phyloP scores from a whole-genome alignment of 2,329 filamentous ascomycete genomes.

The Paraphaeosphaeria sporulosa region DNA sequence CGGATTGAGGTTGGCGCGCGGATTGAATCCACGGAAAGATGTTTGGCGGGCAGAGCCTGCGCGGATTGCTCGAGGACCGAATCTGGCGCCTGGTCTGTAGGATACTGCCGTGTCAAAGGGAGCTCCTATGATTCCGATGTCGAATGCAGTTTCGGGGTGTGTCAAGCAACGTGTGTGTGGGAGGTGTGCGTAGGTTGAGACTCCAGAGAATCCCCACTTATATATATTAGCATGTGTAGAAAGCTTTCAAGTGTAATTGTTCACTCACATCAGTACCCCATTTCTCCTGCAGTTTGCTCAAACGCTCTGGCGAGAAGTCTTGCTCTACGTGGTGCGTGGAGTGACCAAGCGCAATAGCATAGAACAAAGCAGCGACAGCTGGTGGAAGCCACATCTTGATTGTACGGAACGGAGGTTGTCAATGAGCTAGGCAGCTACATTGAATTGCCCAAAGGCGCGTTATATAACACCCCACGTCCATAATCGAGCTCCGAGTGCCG shows the following conservation, averaged over 20 bases:
- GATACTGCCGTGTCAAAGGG: conserved; percentile 60
- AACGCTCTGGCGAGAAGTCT: conserved; percentile 38
- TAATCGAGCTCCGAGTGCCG: conserved; percentile 22
- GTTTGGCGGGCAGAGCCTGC: conserved; percentile 84
- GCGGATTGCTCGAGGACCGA: conserved; percentile 87
- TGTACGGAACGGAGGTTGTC: background rate
- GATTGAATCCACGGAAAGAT: conserved; percentile 81
- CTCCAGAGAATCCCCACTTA: conserved; percentile 74
- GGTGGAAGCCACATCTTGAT: conserved; percentile 22
- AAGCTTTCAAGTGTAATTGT: background rate
- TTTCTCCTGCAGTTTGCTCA: conserved; percentile 48
- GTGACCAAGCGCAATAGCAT: conserved; percentile 33
- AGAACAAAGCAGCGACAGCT: conserved; percentile 22
- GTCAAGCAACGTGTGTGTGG: conserved; percentile 58
- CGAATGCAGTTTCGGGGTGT: conserved; percentile 53
- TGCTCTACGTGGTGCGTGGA: conserved; percentile 40
- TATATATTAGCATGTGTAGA: conserved; percentile 16
- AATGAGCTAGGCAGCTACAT: background rate
- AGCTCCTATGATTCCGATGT: conserved; percentile 59
- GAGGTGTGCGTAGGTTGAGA: conserved; percentile 63
- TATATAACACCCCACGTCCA: conserved; percentile 24
- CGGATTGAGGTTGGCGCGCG: conserved; percentile 82
- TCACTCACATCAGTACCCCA: conserved; percentile 51
- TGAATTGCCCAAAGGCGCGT: conserved; percentile 22
- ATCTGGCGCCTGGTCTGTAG: conserved; percentile 64